phyloP scores from a whole-genome alignment of 345 rosid genomes.

The Pistacia integerrima region DNA sequence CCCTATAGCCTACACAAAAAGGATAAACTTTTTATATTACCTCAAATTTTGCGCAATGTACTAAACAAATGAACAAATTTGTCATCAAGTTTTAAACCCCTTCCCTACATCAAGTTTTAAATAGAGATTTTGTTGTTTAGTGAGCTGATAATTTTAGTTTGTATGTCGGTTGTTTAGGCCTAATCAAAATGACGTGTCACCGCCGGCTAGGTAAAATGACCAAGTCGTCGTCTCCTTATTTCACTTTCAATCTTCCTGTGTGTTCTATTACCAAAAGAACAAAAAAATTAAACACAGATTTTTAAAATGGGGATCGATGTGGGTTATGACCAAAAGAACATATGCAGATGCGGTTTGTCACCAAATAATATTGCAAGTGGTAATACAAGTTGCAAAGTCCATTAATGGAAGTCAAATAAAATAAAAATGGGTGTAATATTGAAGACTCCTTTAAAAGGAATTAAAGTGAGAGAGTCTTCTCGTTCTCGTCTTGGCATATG shows the following conservation, averaged over 20 bases:
- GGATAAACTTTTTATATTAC: neutral
- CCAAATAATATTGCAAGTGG: conserved; percentile 21
- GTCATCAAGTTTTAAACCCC: conserved; percentile 10
- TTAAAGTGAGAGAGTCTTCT: neutral
- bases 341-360: conserved; percentile 17
- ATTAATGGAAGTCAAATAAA: conserved; percentile 21
- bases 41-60: neutral
- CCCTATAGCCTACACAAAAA: neutral
- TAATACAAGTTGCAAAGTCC: conserved; percentile 16
- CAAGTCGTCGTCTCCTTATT: neutral
- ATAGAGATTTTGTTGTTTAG: conserved; percentile 4
- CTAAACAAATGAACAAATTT: conserved; percentile 6
- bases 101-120: neutral
- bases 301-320: neutral
- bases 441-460: neutral
- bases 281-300: neutral
- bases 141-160: neutral
- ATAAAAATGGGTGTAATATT: neutral
- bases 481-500: conserved; percentile 2
- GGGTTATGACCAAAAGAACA: conserved; percentile 9
- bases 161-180: conserved; percentile 1
- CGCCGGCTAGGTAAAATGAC: conserved; percentile 22
- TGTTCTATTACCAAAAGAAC: neutral
- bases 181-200: conserved; percentile 12
- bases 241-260: neutral